Conservation (phyloP, 441 rosid species). For the Corymbia calophylla region DNA sequence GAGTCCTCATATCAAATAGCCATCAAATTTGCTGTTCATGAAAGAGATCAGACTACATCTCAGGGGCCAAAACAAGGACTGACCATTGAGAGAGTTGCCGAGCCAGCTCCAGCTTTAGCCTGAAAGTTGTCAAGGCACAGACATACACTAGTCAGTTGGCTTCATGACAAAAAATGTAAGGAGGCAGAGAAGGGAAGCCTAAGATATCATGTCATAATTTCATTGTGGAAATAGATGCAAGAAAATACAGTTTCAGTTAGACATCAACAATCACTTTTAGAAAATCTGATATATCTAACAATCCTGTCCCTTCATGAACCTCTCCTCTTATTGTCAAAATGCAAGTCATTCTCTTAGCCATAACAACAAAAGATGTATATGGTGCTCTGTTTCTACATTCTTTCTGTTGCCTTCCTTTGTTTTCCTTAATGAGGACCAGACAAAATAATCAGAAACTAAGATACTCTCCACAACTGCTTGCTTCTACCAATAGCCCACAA, state of each 20-base stretch:
- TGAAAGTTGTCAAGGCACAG: conserved; percentile 8
- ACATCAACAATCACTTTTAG: neutral
- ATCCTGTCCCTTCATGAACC: neutral
- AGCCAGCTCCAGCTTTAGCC: conserved; percentile 98
- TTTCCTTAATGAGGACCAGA: neutral
- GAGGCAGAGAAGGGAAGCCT: neutral
- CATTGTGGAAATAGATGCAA: neutral
- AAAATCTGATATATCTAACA: neutral
- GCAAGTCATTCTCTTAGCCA: neutral
- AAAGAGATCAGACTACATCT: neutral
- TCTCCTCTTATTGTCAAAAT: neutral
- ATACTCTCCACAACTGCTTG: neutral
- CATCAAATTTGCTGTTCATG: neutral
- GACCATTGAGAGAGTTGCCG: conserved; percentile 97
- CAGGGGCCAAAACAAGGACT: conserved; percentile 4
- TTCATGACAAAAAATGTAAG: neutral
- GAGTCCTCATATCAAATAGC: neutral
- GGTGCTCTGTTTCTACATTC: neutral
- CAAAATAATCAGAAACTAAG: neutral
- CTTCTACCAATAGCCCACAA: neutral
- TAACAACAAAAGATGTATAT: neutral
- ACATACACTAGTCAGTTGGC: neutral
- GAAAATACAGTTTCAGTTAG: neutral
- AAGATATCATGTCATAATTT: neutral
- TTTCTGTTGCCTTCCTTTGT: neutral